Base-by-base conservation (phyloP, 352 stramenopile species). In the Thalassiosira hispida region DNA sequence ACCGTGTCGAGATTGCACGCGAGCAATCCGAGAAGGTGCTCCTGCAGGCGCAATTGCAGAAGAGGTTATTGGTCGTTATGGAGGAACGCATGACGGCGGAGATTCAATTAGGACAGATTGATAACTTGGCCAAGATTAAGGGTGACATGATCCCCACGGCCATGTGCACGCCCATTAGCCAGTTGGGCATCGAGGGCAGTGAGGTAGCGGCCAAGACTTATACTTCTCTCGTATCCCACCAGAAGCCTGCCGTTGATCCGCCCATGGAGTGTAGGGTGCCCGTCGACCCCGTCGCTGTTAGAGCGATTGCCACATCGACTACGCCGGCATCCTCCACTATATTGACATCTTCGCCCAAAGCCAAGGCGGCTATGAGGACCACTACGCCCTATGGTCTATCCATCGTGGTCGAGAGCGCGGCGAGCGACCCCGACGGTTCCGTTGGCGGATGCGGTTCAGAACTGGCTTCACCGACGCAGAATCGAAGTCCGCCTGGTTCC, bases 31-130 rank as follows among this genome's bases (percentile, higher is more conserved):
- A 78, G 14, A 78, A 27, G 31, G 29, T 53, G 33, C 5, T 8
- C 25, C 35, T 60, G 6, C 38, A 71, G 47, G 47, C 51, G 27
- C 40, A 71, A 27, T 49, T 77, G 31, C 12, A 71, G 25, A 11
- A 22, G 16, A 52, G 47, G 57, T 18, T 70, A 18, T 56, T 71
- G 46, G 22, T 23, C 29, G 23, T 56, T 20, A 68, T 53, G 18
- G 69, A 67, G 35, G 31, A 64, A 23, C 52, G 62, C n/a, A 57
- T 56, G 23, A 40, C 9, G 11, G 27, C 57, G 5, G 60, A 78
- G 16, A 72, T 59, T 18, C 40, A 67, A 44, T 49, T 62, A 12
- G 35, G 11, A 46, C 18, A 33, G 12, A 20, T 64, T 52, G 27
- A 72, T 38, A 49, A 27, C 53, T 49, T 29, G 53, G 11, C 16